Evolutionary conservation across 2,329 filamentous ascomycete genomes (phyloP).

Genomic region (Aspergillus arachidicola): DNA sequence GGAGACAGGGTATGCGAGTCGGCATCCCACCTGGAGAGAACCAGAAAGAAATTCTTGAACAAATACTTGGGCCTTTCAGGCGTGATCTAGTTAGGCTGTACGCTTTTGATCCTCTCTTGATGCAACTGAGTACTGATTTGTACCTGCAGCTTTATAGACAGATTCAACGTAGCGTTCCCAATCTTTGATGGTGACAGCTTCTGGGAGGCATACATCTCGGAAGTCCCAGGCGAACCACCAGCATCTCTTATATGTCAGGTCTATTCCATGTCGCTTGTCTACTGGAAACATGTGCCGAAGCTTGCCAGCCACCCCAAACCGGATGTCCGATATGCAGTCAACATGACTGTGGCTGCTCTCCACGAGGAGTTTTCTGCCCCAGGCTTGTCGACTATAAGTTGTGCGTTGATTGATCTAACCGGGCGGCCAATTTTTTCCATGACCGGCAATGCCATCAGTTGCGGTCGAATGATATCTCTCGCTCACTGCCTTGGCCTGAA

Average conservation of each 20-base stretch:
- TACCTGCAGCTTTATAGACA: slow-evolving; percentile 53
- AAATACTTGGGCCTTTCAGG: slow-evolving; percentile 59
- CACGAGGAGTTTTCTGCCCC: slow-evolving; percentile 63
- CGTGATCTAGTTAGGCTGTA: slow-evolving; percentile 56
- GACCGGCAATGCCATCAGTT: slow-evolving; percentile 59
- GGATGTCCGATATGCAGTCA: slow-evolving; percentile 64
- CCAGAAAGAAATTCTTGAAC: slow-evolving; percentile 59
- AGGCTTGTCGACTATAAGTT: slow-evolving; percentile 60
- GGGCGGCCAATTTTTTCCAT: slow-evolving; percentile 64
- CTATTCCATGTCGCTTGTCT: slow-evolving; percentile 61
- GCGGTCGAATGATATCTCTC: slow-evolving; percentile 56
- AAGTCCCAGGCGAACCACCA: slow-evolving; percentile 53
- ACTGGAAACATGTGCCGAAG: slow-evolving; percentile 56
- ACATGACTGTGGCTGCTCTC: slow-evolving; percentile 61
- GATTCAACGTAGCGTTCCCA: slow-evolving; percentile 63
- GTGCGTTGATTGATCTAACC: slow-evolving; percentile 61
- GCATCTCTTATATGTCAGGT: slow-evolving; percentile 60
- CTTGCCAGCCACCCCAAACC: slow-evolving; percentile 53
- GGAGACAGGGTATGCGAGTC: slow-evolving; percentile 49
- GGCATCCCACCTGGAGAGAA: slow-evolving; percentile 51
- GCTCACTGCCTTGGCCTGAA: slow-evolving; percentile 60
- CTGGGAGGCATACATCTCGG: slow-evolving; percentile 50
- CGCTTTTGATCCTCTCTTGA: slow-evolving; percentile 28
- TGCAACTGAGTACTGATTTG: slow-evolving; percentile 4
- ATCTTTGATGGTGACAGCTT: slow-evolving; percentile 61